phyloP scores from a whole-genome alignment of 805 yeast species.

The Komagataella pastoris region DNA sequence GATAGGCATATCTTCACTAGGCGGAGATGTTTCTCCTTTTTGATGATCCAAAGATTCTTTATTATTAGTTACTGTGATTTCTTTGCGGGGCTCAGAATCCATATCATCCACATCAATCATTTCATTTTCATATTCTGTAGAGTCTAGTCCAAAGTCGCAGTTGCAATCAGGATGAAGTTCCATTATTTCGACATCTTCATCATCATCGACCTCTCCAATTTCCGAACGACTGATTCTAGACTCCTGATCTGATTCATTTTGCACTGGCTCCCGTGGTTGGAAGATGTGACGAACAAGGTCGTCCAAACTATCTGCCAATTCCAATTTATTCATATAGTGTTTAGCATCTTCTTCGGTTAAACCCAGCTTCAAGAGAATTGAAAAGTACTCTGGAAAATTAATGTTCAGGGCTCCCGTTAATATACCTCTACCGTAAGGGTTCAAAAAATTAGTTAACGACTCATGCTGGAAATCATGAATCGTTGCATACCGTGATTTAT shows the following conservation, averaged over 20 bases:
- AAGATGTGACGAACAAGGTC: conserved; percentile 10
- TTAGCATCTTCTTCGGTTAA: conserved; percentile 41
- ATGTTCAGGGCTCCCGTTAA: conserved; percentile 47
- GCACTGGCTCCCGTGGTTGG: conserved; percentile 4
- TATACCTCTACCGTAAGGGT: conserved; percentile 51
- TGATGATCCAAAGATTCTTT: not conserved
- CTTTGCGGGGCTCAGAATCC: conserved; percentile 4
- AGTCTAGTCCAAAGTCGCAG: conserved; percentile 21
- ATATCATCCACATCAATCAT: conserved; percentile 8
- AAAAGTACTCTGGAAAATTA: conserved; percentile 45
- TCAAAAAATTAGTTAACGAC: conserved; percentile 44
- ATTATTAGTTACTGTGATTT: not conserved
- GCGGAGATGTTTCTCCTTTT: not conserved
- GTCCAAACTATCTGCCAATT: conserved; percentile 12
- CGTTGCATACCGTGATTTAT: conserved; percentile 27
- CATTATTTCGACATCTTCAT: conserved; percentile 5
- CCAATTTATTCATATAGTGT: conserved; percentile 25
- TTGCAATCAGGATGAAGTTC: conserved; percentile 22
- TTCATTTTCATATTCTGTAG: conserved; percentile 12
- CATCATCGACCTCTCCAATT: conserved; percentile 14
- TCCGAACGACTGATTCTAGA: conserved; percentile 8
- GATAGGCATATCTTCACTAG: conserved; percentile 4
- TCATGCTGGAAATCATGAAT: conserved; percentile 47
- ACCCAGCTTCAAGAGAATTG: conserved; percentile 39
- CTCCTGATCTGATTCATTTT: conserved; percentile 1